Conservation (phyloP, 2,329 filamentous ascomycete species). For the Hypoxylon sp. region DNA sequence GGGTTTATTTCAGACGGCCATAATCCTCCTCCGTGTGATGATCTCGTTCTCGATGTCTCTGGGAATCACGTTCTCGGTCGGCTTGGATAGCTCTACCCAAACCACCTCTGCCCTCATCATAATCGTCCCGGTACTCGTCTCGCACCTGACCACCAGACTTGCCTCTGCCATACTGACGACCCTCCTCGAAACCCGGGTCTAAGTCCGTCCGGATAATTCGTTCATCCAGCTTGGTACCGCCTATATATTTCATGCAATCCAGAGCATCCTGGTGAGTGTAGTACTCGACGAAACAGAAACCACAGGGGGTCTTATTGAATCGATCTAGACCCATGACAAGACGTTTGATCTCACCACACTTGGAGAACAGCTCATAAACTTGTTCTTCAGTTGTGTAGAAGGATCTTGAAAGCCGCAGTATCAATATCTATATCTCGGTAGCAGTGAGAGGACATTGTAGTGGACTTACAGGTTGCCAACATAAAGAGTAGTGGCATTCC, state of each 20-base stretch:
- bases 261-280: slow-evolving; percentile 97
- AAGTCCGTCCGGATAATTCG: slow-evolving; percentile 95
- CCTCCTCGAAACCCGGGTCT: slow-evolving; percentile 96
- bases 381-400: slow-evolving; percentile 99
- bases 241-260: slow-evolving; percentile 98
- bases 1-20: slow-evolving; percentile 66
- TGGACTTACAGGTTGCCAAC: slow-evolving; percentile 88
- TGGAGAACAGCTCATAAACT: slow-evolving; percentile 95
- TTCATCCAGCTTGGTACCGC: slow-evolving; percentile 97
- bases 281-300: slow-evolving; percentile 99
- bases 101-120: slow-evolving; percentile 92
- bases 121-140: slow-evolving; percentile 98
- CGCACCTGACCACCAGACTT: slow-evolving; percentile 97
- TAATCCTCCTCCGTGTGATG: slow-evolving; percentile 70
- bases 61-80: slow-evolving; percentile 60
- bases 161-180: slow-evolving; percentile 93
- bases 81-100: slow-evolving; percentile 81
- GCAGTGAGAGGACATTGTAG: slow-evolving; percentile 8
- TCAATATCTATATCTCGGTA: slow-evolving; percentile 8
- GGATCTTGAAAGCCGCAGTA: slow-evolving; percentile 68
- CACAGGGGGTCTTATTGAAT: slow-evolving; percentile 97
- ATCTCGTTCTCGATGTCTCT: slow-evolving; percentile 59
- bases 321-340: slow-evolving; percentile 98
- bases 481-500: slow-evolving; percentile 93
- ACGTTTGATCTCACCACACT: slow-evolving; percentile 98